Evolutionary conservation across 169 alveolate species (phyloP), one percentile per base, ranked within the genome.

Genomic region (Plasmodium knowlesi): DNA sequence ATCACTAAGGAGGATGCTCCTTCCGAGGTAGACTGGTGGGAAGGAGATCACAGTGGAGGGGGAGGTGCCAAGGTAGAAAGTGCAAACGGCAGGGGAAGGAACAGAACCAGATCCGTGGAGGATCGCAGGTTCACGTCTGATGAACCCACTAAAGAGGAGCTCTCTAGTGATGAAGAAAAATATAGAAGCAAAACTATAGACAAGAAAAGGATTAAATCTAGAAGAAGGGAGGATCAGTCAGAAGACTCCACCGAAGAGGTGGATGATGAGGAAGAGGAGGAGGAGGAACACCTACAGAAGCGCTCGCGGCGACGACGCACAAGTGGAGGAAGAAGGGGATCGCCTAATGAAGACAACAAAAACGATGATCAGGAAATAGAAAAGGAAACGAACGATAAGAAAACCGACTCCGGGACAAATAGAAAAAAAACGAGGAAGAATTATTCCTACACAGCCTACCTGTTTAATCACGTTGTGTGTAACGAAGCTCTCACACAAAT

Each of bases 381-480:
- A 25, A 22, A 67, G 5, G 76, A 5, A 67, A 22, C 37, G 37
- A 67, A 9, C 37, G 76, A 67, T 28, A 67, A 8, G 37, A 82
- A 41, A 30, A 4, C 70, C 41, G 72, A 61, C 54, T 37, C 57
- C 1, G 34, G 76, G 19, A 12, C 32, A 34, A 72, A 54, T 54
- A 88, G 34, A 61, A 89, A 80, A 80, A 80, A 79, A 67, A 53
- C 54, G 37, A 89, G 73, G 71, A 89, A 79, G 30, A 89, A 79
- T 41, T 79, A 79, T 57, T 53, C 67, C 14, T 89, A 89, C 71
- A 83, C 90, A 2, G n/a, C 30, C 10, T 89, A 89, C 39, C 72
- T 89, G 25, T 89, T 43, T 61, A 89, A 80, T 67, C 94, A 89
- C 14, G 73, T 89, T 8, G 34, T 73, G 71, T 61, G 28, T 10